phyloP scores from a whole-genome alignment of 441 rosid genomes.

The Gossypium trilobum region DNA sequence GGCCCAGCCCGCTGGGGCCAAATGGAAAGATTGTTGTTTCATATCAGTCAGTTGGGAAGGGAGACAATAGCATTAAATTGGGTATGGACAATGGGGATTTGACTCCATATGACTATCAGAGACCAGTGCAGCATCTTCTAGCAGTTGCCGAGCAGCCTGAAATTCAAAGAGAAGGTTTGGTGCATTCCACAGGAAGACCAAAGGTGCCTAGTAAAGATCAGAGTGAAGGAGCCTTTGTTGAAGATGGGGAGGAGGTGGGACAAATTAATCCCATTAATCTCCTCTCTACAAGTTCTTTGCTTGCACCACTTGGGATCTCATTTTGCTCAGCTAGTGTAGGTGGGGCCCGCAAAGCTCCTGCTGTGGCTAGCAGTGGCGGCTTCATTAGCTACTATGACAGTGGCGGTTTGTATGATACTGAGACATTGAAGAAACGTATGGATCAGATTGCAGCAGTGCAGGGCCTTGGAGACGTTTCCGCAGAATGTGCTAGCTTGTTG shows the following conservation, averaged over 20 bases:
- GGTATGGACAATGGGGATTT: slow-evolving; percentile 55
- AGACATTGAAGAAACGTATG: slow-evolving; percentile 63
- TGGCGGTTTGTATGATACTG: slow-evolving; percentile 51
- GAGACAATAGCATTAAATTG: slow-evolving; percentile 33
- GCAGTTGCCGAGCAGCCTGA: slow-evolving; percentile 39
- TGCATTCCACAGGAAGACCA: slow-evolving; percentile 27
- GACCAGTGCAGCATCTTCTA: slow-evolving; percentile 46
- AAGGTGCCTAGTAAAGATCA: slow-evolving; percentile 34
- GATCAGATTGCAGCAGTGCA: slow-evolving; percentile 62
- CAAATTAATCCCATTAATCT: slow-evolving; percentile 30
- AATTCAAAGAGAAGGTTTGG: slow-evolving; percentile 34
- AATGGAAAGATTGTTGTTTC: slow-evolving; percentile 61
- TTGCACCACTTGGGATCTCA: slow-evolving; percentile 73
- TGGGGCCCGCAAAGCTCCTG: slow-evolving; percentile 45
- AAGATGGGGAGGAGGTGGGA: slow-evolving; percentile 50
- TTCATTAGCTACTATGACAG: slow-evolving; percentile 42
- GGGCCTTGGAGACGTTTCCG: slow-evolving; percentile 70
- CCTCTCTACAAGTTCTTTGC: slow-evolving; percentile 37
- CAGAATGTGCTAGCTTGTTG: slow-evolving; percentile 61
- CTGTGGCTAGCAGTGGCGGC: slow-evolving; percentile 28
- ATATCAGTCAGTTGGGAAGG: slow-evolving; percentile 34
- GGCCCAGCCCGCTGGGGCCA: slow-evolving; percentile 70
- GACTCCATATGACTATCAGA: slow-evolving; percentile 51
- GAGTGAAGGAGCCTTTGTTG: slow-evolving; percentile 24
- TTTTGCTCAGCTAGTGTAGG: slow-evolving; percentile 55